Base-by-base conservation (phyloP, 140 eudicot genomes). In the Oenanthe javanica region DNA sequence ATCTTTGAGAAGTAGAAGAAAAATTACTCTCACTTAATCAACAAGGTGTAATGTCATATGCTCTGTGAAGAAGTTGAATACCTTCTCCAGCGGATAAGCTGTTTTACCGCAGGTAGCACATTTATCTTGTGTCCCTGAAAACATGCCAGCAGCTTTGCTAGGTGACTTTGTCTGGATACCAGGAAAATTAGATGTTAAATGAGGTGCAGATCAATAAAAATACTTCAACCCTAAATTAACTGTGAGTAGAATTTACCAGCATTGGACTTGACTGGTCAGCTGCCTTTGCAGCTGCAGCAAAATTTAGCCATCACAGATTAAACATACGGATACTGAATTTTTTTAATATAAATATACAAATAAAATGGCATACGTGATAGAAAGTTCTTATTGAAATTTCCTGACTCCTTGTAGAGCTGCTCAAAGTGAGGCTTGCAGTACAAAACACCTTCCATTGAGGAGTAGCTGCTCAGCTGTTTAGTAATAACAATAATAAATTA, bases 381-480 rank as follows among this genome's bases (percentile, higher is more conserved):
- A 85, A 95, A 95, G 89, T 93, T 95, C 88, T 95, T 95, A 97
- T 87, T 92, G 90, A 92, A 95, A 67, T 85, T 95, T 85, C 98
- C 99, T 1, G 97, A 78, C 83, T 95, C 97, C 91, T 95, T 95
- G 87, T 86, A 95, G 79, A 95, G 95, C 88, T 95, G 99, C 92
- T 95, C 97, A 85, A 89, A 95, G 90, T 95, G 99, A 87, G 99
- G 99, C 90, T 95, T 95, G 87, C 99, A 95, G 91, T 92, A 92
- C 80, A 92, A 92, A 75, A 92, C 99, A 11, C 99, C 99, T 84
- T 95, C 99, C 97, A 95, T 95, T 15, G 99, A 95, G 79, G 99
- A 95, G 88, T 87, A 95, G 82, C 79, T 95, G 90, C 96, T 88
- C 87, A 95, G 84, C 99, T 95, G 93, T 31, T 83, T 31, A 79